Percentiles rank a stretch among this genome's conserved stretches.
Conservation (phyloP, 306 rosid species). For the Ammopiptanthus mongolicus region DNA sequence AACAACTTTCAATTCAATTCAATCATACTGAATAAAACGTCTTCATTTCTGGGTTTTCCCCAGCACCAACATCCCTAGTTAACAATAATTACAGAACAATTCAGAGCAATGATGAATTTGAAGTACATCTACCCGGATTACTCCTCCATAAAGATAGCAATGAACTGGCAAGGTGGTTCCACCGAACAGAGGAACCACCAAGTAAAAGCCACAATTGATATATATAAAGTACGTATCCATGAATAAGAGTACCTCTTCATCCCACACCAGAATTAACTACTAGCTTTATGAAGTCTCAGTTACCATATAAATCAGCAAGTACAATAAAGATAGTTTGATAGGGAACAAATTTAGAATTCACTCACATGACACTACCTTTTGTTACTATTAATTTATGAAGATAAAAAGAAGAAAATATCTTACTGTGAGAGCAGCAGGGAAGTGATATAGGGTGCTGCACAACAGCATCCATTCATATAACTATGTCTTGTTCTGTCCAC, state of each 20-base stretch:
- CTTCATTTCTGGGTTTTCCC: conserved; percentile 8
- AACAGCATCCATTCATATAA: conserved; percentile 47
- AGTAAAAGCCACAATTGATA: conserved; percentile 7
- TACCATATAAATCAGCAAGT: not conserved
- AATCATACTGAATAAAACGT: not conserved
- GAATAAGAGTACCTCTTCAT: not conserved
- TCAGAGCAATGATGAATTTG: not conserved
- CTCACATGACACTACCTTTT: not conserved
- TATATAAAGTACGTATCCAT: not conserved
- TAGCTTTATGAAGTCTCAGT: conserved; percentile 2
- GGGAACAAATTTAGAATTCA: not conserved
- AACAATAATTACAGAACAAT: not conserved
- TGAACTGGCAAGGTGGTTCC: conserved; percentile 31
- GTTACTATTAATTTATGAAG: not conserved
- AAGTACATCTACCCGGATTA: not conserved
- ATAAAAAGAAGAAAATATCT: conserved; percentile 9
- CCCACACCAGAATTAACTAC: conserved; percentile 16
- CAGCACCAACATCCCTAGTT: conserved; percentile 10
- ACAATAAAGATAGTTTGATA: not conserved
- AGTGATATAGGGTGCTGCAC: conserved; percentile 29
- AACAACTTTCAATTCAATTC: conserved; percentile 18
- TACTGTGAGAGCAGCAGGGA: conserved; percentile 41
- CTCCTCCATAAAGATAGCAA: conserved; percentile 32
- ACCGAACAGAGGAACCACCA: conserved; percentile 23
- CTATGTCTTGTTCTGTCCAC: conserved; percentile 4